These are phyloP conservation scores for Orobanche coerulescens DNA, from an alignment of 257 asterid species.

Conservation along the genomic window DNA sequence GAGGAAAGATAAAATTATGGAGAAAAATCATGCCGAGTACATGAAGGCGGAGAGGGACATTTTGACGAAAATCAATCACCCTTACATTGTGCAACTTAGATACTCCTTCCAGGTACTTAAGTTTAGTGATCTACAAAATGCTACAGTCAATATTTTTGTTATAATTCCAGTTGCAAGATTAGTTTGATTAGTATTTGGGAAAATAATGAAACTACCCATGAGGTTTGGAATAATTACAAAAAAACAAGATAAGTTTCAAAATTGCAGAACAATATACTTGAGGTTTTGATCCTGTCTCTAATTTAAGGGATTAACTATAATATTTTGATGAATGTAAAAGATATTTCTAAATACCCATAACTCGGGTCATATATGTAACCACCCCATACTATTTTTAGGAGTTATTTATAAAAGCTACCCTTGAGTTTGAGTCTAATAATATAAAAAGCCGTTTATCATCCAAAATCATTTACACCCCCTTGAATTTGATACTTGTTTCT, in stretches of 20 bases:
- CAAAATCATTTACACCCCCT: neutral
- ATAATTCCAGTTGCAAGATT: neutral
- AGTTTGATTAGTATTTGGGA: neutral
- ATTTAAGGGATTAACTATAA: too few species aligned
- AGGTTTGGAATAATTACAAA: too few species aligned
- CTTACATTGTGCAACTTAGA: conserved; percentile 60
- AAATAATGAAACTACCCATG: too few species aligned
- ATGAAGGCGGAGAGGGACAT: conserved; percentile 80
- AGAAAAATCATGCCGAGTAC: conserved; percentile 64
- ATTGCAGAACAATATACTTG: too few species aligned
- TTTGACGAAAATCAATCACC: conserved; percentile 62
- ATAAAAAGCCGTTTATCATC: neutral
- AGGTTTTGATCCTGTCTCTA: too few species aligned
- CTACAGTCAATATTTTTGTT: neutral
- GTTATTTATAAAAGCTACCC: neutral
- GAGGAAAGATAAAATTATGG: conserved; percentile 68
- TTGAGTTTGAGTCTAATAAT: neutral
- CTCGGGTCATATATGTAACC: too few species aligned
- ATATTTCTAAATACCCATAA: too few species aligned
- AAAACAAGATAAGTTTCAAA: too few species aligned
- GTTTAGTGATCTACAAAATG: neutral
- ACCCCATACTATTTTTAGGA: neutral
- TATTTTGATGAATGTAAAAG: too few species aligned
- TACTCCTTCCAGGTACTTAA: conserved; percentile 69
- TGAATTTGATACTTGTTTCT: neutral